Percentiles rank a stretch among this genome's conserved stretches.
Evolutionary conservation across 345 rosid species (phyloP).

Genomic region (Erodium maritimum): DNA sequence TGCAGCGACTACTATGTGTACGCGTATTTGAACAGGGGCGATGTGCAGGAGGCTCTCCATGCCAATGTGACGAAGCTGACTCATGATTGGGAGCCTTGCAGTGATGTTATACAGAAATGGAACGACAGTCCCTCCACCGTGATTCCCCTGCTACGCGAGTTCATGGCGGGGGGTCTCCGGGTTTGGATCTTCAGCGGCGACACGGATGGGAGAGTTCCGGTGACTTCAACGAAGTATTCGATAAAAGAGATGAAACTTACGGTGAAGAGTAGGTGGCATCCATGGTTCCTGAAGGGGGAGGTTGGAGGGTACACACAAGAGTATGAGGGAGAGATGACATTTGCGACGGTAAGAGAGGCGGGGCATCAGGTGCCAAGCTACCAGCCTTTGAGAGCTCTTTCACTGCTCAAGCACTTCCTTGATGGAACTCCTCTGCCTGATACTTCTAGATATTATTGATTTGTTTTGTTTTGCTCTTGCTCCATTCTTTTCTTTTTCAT

Average conservation of each 20-base stretch:
- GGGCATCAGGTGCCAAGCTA: constrained; percentile 91
- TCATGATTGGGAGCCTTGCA: constrained; percentile 70
- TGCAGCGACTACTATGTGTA: constrained; percentile 55
- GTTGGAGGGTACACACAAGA: constrained; percentile 75
- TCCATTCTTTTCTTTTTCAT: no score
- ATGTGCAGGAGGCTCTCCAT: constrained; percentile 72
- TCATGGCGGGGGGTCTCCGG: constrained; percentile 41
- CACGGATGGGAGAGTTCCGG: constrained; percentile 70
- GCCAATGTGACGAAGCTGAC: constrained; percentile 67
- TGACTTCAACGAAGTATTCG: constrained; percentile 68
- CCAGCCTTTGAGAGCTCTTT: constrained; percentile 69
- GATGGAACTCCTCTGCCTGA: constrained; percentile 55
- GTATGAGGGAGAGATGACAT: constrained; percentile 55
- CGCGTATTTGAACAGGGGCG: constrained; percentile 55
- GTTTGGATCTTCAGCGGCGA: constrained; percentile 89
- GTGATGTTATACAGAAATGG: constrained; percentile 39
- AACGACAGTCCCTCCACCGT: constrained; percentile 54
- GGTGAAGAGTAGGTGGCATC: constrained; percentile 50
- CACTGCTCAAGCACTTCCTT: constrained; percentile 56
- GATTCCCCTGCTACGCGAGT: constrained; percentile 42
- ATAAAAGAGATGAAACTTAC: constrained; percentile 46
- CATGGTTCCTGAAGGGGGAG: constrained; percentile 63
- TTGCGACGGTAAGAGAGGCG: constrained; percentile 76
- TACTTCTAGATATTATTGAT: constrained; percentile 11
- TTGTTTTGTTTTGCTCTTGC: no score